A percentile compares a stretch with the other conserved stretches of the same genome.
These are phyloP conservation scores for Trypanosoma conorhini DNA, from an alignment of 208 protist species.

Conservation along the genomic window DNA sequence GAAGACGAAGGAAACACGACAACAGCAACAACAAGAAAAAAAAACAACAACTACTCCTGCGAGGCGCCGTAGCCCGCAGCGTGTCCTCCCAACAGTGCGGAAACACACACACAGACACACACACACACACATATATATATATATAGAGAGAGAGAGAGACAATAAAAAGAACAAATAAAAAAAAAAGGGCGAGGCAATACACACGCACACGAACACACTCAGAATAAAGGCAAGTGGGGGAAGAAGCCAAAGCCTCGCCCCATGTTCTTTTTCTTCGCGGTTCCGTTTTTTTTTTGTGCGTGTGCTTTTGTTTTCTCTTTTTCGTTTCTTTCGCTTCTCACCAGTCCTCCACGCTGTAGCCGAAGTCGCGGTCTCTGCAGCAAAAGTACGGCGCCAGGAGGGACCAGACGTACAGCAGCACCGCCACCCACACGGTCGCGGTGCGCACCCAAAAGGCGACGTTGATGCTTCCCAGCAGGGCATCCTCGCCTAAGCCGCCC, in stretches of 20 bases:
- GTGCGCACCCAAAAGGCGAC: slow-evolving; percentile 92
- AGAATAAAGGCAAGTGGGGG: neutral
- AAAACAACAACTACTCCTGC: neutral
- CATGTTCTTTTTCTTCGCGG: neutral
- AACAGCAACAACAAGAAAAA: neutral
- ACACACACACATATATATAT: no score
- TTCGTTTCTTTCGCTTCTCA: slow-evolving; percentile 29
- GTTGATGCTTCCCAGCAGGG: slow-evolving; percentile 48
- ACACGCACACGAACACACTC: slow-evolving; percentile 16
- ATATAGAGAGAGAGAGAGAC: no score
- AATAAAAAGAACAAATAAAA: slow-evolving; percentile 32
- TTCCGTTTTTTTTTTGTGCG: neutral
- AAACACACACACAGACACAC: slow-evolving; percentile 13
- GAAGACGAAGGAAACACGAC: slow-evolving; percentile 1
- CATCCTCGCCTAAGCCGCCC: slow-evolving; percentile 53
- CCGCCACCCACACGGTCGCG: slow-evolving; percentile 79
- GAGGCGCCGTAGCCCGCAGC: no score
- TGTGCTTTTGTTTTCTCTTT: slow-evolving; percentile 6
- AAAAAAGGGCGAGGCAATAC: slow-evolving; percentile 16
- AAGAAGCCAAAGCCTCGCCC: neutral
- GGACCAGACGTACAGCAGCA: slow-evolving; percentile 92
- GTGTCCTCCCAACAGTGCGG: no score
- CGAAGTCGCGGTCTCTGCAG: slow-evolving; percentile 88
- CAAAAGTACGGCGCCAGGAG: slow-evolving; percentile 91
- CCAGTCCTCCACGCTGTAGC: slow-evolving; percentile 67